phyloP scores from a whole-genome alignment of 2,329 filamentous ascomycete genomes.

The Tympanopsis confertula region DNA sequence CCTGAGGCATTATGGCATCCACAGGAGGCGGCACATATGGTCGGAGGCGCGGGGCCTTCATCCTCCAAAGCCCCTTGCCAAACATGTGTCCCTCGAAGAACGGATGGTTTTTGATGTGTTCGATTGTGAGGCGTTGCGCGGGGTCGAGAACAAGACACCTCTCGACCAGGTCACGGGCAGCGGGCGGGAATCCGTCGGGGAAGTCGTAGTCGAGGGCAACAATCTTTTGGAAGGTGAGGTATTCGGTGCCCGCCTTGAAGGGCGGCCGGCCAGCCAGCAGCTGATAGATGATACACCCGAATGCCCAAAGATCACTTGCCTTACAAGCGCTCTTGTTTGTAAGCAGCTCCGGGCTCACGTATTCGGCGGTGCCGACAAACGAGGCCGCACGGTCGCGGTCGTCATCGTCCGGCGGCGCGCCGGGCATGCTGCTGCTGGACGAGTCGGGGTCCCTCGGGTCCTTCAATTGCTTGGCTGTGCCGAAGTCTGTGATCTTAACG shows the following conservation, averaged over 20 bases:
- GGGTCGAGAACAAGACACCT: conserved; percentile 84
- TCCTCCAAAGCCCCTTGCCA: conserved; percentile 77
- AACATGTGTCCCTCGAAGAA: conserved; percentile 86
- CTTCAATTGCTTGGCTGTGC: conserved; percentile 83
- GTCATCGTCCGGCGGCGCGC: conserved; percentile 21
- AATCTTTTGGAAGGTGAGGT: conserved; percentile 96
- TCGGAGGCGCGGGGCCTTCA: conserved; percentile 77
- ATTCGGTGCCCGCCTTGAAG: conserved; percentile 93
- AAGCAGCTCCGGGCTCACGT: conserved; percentile 92
- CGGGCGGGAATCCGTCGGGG: conserved; percentile 72
- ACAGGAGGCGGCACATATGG: conserved; percentile 65
- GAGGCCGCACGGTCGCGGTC: conserved; percentile 74
- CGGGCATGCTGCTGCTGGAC: conserved; percentile 19
- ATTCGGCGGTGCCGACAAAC: conserved; percentile 95
- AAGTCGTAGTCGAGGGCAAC: conserved; percentile 90
- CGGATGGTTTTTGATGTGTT: conserved; percentile 91
- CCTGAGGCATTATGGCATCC: conserved; percentile 11
- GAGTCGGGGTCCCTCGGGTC: conserved; percentile 35
- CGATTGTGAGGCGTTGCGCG: conserved; percentile 70
- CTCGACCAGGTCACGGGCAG: conserved; percentile 85
- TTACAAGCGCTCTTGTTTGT: conserved; percentile 96
- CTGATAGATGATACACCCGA: conserved; percentile 96
- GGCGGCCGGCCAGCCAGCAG: conserved; percentile 85
- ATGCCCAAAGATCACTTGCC: conserved; percentile 94
- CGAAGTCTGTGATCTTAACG: conserved; percentile 97